phyloP scores from a whole-genome alignment of 2,329 filamentous ascomycete genomes.

The Diaporthe ilicicola region DNA sequence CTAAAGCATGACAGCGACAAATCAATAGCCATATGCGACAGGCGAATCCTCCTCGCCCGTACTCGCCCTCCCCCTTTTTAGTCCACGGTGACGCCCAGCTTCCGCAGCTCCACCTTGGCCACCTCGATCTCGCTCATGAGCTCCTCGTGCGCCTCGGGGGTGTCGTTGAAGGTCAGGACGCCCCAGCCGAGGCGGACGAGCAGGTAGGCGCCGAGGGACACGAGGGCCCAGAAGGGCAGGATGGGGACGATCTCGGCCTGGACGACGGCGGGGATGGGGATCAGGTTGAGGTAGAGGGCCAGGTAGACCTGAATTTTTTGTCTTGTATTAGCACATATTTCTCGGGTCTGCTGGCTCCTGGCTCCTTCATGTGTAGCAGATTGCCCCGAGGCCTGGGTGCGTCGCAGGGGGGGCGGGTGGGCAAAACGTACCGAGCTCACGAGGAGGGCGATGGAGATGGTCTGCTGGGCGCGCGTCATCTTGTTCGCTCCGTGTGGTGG shows the following conservation, averaged over 20 bases:
- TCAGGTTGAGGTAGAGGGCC: slow-evolving; percentile 81
- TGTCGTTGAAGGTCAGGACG: slow-evolving; percentile 96
- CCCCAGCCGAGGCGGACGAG: slow-evolving; percentile 92
- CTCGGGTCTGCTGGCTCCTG: neutral
- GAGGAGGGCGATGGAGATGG: slow-evolving; percentile 86
- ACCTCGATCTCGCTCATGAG: slow-evolving; percentile 84
- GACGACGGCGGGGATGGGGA: slow-evolving; percentile 80
- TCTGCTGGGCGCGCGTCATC: slow-evolving; percentile 96
- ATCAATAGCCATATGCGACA: neutral
- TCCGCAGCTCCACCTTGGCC: slow-evolving; percentile 77
- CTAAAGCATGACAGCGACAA: neutral
- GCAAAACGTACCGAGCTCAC: slow-evolving; percentile 78
- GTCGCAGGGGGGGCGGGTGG: slow-evolving; percentile 14
- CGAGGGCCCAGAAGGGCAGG: slow-evolving; percentile 90
- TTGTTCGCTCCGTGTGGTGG: slow-evolving; percentile 43
- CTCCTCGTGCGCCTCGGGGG: slow-evolving; percentile 88
- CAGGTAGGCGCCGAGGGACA: slow-evolving; percentile 90
- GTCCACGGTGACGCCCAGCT: slow-evolving; percentile 81
- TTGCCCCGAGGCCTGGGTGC: neutral
- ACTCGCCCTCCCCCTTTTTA: slow-evolving; percentile 44
- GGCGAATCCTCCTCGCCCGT: too few relatives aligned
- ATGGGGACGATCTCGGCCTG: slow-evolving; percentile 89
- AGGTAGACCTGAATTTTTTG: slow-evolving; percentile 81
- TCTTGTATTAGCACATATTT: slow-evolving; percentile 35
- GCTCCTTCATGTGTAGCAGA: neutral